Conservation (phyloP, 306 rosid species). For the Neltuma alba region DNA sequence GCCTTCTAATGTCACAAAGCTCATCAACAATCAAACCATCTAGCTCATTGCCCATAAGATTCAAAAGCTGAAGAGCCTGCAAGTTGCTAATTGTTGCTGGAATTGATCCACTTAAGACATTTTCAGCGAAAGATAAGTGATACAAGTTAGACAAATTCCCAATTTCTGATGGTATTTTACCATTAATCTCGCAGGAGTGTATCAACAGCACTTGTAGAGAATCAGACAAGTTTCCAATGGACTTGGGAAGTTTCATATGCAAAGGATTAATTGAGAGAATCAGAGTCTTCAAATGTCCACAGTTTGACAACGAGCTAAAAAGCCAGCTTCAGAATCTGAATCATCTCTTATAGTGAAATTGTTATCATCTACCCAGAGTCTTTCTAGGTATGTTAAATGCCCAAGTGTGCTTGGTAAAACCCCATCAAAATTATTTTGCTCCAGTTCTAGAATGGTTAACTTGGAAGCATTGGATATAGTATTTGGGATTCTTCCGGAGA, state of each 20-base stretch:
- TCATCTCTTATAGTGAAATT: background rate
- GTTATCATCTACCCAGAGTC: background rate
- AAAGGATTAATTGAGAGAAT: constrained; percentile 28
- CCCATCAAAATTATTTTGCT: background rate
- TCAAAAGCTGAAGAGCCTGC: constrained; percentile 24
- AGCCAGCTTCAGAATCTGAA: background rate
- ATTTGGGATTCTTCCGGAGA: background rate
- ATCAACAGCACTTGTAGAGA: background rate
- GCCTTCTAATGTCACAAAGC: constrained; percentile 20
- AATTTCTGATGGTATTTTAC: background rate
- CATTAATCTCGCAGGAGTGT: background rate
- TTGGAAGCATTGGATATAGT: background rate
- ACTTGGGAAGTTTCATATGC: background rate
- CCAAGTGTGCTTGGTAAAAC: background rate
- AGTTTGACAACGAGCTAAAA: constrained; percentile 6
- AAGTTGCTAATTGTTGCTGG: background rate
- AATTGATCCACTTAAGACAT: background rate
- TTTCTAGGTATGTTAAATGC: background rate
- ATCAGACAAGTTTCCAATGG: background rate
- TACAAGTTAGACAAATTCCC: constrained; percentile 18
- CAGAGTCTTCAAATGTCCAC: background rate
- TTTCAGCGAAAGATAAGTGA: background rate
- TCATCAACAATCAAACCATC: constrained; percentile 28
- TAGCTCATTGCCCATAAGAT: constrained; percentile 20
- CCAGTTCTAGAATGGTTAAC: background rate